Base-by-base conservation (phyloP, 768 basidiomycete species). In the Suillus tomentosus region DNA sequence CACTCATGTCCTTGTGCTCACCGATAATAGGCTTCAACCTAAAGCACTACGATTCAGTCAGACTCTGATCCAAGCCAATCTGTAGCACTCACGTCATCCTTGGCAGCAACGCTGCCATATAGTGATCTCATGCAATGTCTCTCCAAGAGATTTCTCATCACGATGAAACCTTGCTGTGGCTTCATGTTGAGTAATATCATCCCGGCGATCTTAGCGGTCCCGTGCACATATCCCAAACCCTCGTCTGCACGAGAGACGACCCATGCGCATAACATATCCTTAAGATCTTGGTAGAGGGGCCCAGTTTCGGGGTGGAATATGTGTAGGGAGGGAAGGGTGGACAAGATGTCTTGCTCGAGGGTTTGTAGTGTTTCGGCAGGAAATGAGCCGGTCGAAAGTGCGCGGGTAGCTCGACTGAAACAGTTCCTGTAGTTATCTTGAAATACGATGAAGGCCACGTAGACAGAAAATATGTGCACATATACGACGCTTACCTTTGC, bases 1-100 rank as follows among this genome's bases (percentile, higher is more conserved):
- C 24, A 31, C 40, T 22, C 10, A 42, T 19, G 6, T 42, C 40
- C 17, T 31, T 31, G 1, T 50, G 65, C 64, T 71, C 70, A 94
- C 92, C 94, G 86, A 77, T 93, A 95, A 76, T 96, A 96, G 5
- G 92, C 94, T 74, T 95, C 94, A 60, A 92, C 87, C 94, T 95
- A 73, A 59, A n/a, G 56, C 50, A 37, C 61, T 66, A 60, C 63
- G 24, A 62, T 71, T 73, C 65, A 74, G 62, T 77, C 62, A 75
- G 72, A 68, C 64, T 62, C 60, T 73, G 69, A 61, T 70, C 65
- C 8, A 62, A 64, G 64, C 14, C 50, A 62, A 4, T 50, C 42
- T 19, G 63, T 50, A 34, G 31, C 37, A 84, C 88, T 81, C 76
- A 95, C 94, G 74, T 96, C 94, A 61, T 92, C 91, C 69, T 86